These are phyloP conservation scores for Zasmidium citrigriseum DNA, from an alignment of 2,329 filamentous ascomycete species.

Conservation along the genomic window DNA sequence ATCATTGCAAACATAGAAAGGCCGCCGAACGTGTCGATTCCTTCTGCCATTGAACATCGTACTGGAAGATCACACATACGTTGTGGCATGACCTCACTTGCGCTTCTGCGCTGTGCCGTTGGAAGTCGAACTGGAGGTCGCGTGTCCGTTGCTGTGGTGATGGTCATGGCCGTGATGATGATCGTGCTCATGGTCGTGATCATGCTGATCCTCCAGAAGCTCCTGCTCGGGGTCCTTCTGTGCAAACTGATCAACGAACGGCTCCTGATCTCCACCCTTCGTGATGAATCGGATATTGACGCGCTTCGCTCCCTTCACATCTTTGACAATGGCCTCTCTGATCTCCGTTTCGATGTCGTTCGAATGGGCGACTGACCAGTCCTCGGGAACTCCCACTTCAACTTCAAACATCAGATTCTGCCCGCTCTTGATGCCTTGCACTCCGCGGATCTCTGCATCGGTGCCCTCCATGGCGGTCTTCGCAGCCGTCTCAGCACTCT, in stretches of 20 bases:
- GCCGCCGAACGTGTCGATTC: too few species aligned
- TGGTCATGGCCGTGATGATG: conserved; percentile 23
- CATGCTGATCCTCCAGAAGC: conserved; percentile 24
- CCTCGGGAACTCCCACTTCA: conserved; percentile 75
- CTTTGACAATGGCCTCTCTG: conserved; percentile 69
- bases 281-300: conserved; percentile 81
- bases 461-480: conserved; percentile 36
- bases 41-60: background rate
- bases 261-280: conserved; percentile 33
- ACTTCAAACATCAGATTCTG: conserved; percentile 95
- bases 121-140: background rate
- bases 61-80: background rate
- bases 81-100: background rate
- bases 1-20: too few species aligned
- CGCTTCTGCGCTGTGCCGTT: conserved; percentile 6
- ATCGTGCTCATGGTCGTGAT: conserved; percentile 30
- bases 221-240: conserved; percentile 12
- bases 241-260: conserved; percentile 71
- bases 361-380: conserved; percentile 73
- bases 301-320: conserved; percentile 80
- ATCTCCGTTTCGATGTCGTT: conserved; percentile 72
- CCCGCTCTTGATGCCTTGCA: conserved; percentile 90
- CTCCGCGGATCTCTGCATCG: conserved; percentile 68
- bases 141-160: background rate
- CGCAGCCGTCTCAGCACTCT: conserved; percentile 65